Percentiles rank a stretch among this genome's conserved stretches.
Evolutionary conservation across 75 land plant genomes (phyloP).

Genomic region (Larix kaempferi): DNA sequence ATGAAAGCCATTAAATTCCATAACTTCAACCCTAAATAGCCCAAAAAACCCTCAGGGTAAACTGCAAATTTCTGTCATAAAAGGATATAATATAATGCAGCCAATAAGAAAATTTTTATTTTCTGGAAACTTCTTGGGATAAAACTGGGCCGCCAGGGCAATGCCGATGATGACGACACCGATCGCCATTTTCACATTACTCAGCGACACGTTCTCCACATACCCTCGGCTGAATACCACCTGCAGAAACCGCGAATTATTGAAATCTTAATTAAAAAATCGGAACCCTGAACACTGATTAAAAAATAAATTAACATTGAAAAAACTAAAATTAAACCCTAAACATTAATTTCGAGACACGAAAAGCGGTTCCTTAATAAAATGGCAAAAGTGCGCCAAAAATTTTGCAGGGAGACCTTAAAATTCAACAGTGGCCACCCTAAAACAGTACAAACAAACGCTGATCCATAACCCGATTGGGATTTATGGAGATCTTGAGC

Average conservation of each 20-base stretch:
- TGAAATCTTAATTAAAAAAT: background rate
- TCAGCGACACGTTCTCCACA: constrained; percentile 74
- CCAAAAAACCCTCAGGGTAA: background rate
- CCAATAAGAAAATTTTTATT: constrained; percentile 65
- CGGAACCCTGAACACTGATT: no score
- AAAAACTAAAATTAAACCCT: background rate
- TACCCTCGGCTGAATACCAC: constrained; percentile 71
- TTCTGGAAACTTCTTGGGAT: constrained; percentile 92
- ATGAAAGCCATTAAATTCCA: background rate
- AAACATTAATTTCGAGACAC: no score
- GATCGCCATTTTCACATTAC: constrained; percentile 74
- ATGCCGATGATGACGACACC: constrained; percentile 70
- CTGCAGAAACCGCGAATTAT: constrained; percentile 29
- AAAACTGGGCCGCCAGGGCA: constrained; percentile 91
- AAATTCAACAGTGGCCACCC: background rate
- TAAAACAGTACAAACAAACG: background rate
- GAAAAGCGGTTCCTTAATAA: no score
- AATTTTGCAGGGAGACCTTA: no score
- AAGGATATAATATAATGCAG: constrained; percentile 95
- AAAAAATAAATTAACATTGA: no score
- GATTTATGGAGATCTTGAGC: background rate
- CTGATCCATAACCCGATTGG: background rate
- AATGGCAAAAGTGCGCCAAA: background rate
- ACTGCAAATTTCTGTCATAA: background rate
- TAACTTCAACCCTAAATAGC: background rate